Evolutionary conservation across 2,329 filamentous ascomycete genomes (phyloP), one percentile per base, ranked within the genome.

Genomic region (Neurospora crassa): DNA sequence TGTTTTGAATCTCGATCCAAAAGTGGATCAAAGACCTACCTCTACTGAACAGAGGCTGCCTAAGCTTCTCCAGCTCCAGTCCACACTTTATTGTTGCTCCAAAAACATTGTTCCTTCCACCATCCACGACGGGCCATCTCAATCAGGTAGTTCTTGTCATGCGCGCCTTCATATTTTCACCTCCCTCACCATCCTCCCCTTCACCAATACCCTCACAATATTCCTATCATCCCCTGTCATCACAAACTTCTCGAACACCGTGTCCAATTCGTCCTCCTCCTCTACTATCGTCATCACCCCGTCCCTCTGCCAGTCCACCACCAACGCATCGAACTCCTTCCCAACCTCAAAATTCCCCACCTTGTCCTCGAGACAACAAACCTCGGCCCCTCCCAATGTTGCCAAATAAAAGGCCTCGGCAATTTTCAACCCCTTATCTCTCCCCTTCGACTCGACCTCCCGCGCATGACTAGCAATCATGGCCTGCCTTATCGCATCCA

Each of bases 191-290:
- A 68, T 14, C 12, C 80, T 77, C 1, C 88, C 88, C 7, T 78
- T 76, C 0, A 90, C 85, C 78, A 82, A 90, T 0, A 90, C 88
- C 24, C 82, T 76, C 0, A 77, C 76, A 69, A 90, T 87, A 74
- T 90, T 90, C 5, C 89, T 81, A 76, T 91, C 89, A 76, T 90
- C 88, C 0, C 87, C 88, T 2, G 88, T 90, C 87, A 90, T 89
- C 40, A 90, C 74, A 72, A 89, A 90, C 80, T 90, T 90, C 70
- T 90, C 87, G 72, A 90, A 86, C 20, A 88, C 79, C 0, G 79
- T 84, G 68, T 78, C 76, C 0, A 80, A 53, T 0, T 79, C 79
- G 69, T 90, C 88, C 0, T 79, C 79, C 0, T 86, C 83, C 73
- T 89, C 85, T 0, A 86, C 75, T 12, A 85, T 84, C 0, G 87